Evolutionary conservation across 495 filamentous ascomycete genomes (phyloP), one percentile per base, ranked within the genome.

Genomic region (Parathielavia appendiculata): DNA sequence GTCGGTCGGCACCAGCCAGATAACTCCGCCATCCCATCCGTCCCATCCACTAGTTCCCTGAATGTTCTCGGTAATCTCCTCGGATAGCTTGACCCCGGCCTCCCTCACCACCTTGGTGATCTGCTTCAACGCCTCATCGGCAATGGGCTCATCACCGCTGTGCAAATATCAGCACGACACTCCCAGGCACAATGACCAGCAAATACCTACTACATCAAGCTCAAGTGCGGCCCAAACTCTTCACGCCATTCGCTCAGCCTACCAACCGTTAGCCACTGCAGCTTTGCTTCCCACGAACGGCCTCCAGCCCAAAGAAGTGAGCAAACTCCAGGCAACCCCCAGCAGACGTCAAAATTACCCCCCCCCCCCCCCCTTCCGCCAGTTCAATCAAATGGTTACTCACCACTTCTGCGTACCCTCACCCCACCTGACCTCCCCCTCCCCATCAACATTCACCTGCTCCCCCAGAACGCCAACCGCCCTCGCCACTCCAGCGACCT

Each of bases 1-100:
- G 41, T 66, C 65, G 0, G 67, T 69, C 5, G 61, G 61, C n/a
- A 71, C 67, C 12, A 71, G 60, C 69, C 67, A 70, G 11, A 71
- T 50, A 19, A 66, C 62, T 2, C 69, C 69, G 41, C 69, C 69
- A 4, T 65, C 59, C 69, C 69, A 71, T 6, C 66, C 66, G 44
- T 62, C 38, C 12, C 23, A 53, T 0, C 35, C 36, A 3, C 22
- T 58, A 13, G 26, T 39, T 5, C 32, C 39, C 4, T 57, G 47
- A 9, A 35, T 22, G 10, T 40, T 55, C 13, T 26, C 50, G 6
- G 8, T 19, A 2, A 5, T 9, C 14, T 51, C 35, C 2, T 48
- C 47, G 10, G 56, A 23, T 32, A 71, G 36, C 51, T 54, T 54
- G 12, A 68, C 40, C 1, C 63, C 67, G 0, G 62, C 66, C n/a